phyloP scores from a whole-genome alignment of 768 basidiomycete genomes.

The Amanita jacksonii region DNA sequence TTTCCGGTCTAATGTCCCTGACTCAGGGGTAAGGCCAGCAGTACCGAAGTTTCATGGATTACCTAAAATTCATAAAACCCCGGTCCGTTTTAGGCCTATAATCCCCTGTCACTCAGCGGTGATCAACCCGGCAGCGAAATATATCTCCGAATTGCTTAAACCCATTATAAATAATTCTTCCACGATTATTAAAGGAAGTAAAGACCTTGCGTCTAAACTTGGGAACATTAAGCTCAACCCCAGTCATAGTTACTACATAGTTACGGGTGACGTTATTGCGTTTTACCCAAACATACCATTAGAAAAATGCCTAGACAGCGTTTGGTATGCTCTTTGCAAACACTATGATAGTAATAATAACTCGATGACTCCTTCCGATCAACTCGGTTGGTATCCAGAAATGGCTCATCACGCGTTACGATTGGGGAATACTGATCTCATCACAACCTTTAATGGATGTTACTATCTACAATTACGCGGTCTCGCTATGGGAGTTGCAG shows the following conservation, averaged over 20 bases:
- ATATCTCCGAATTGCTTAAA: background rate
- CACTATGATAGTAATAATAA: too few species aligned
- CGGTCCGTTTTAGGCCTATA: background rate
- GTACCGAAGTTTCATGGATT: conserved; percentile 8
- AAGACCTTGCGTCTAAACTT: too few species aligned
- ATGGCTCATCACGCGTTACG: too few species aligned
- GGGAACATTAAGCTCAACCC: conserved; percentile 3
- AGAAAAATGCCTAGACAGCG: background rate
- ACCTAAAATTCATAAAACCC: background rate
- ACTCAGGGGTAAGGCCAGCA: conserved; percentile 2
- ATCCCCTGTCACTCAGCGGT: background rate
- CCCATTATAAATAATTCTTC: background rate
- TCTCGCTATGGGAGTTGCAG: conserved; percentile 1
- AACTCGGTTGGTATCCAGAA: too few species aligned
- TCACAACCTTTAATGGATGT: conserved; percentile 8
- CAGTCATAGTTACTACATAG: conserved; percentile 6
- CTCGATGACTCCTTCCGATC: background rate
- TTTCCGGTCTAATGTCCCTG: conserved; percentile 8
- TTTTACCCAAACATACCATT: conserved; percentile 11
- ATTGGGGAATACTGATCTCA: conserved; percentile 10
- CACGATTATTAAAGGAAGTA: too few species aligned
- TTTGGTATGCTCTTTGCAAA: too few species aligned
- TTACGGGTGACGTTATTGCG: conserved; percentile 8
- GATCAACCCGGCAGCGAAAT: background rate
- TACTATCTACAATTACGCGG: conserved; percentile 9